These are phyloP conservation scores for Jaenimonas drosophilae DNA, from an alignment of 208 protist species.

Conservation along the genomic window DNA sequence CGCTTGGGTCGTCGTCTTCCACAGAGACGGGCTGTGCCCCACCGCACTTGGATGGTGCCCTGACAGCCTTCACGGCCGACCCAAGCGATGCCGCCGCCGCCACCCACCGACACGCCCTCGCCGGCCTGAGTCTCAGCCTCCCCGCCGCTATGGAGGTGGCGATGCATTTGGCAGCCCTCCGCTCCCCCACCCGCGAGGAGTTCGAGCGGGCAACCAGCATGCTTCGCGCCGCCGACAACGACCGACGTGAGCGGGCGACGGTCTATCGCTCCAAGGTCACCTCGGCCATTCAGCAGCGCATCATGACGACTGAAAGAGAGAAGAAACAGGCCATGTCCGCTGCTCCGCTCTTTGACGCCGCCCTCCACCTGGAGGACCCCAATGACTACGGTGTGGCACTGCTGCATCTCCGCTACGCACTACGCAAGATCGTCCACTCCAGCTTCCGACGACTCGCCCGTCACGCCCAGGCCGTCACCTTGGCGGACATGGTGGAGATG, in stretches of 20 bases:
- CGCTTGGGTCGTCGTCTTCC: too few relatives aligned
- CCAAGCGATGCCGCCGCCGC: slow-evolving; percentile 22
- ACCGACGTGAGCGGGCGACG: slow-evolving; percentile 42
- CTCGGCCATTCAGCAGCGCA: slow-evolving; percentile 10
- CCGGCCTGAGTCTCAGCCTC: slow-evolving; percentile 50
- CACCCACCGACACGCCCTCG: slow-evolving; percentile 55
- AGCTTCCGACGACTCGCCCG: slow-evolving; percentile 50
- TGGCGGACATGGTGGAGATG: slow-evolving; percentile 61
- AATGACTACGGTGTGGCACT: slow-evolving; percentile 67
- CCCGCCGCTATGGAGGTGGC: slow-evolving; percentile 57
- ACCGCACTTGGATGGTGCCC: slow-evolving; percentile 14
- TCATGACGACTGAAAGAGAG: neutral
- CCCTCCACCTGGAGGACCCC: slow-evolving; percentile 61
- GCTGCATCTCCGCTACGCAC: slow-evolving; percentile 75
- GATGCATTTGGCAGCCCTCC: slow-evolving; percentile 55
- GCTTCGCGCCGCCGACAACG: slow-evolving; percentile 64
- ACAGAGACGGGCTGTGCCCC: too few relatives aligned
- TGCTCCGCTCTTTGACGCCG: slow-evolving; percentile 22
- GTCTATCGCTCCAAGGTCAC: slow-evolving; percentile 23
- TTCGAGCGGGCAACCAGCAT: slow-evolving; percentile 33
- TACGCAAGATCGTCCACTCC: slow-evolving; percentile 77
- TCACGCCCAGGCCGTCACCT: slow-evolving; percentile 34
- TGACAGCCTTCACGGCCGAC: slow-evolving; percentile 21
- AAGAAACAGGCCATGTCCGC: neutral
- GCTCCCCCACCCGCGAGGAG: slow-evolving; percentile 23